phyloP scores from a whole-genome alignment of 306 rosid genomes.

The Alnus rubra region DNA sequence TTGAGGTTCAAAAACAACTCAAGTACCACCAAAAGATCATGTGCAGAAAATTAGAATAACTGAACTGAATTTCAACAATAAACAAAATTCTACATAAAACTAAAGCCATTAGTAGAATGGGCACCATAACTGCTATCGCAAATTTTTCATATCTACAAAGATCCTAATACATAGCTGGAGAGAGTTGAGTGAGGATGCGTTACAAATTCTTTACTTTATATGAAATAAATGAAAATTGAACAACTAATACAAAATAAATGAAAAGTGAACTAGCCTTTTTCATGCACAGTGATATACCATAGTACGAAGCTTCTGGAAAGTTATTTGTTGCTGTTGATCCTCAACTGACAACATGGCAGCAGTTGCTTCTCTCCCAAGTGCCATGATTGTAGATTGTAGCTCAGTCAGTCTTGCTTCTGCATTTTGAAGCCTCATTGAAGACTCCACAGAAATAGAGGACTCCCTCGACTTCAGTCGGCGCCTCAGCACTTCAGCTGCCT shows the following conservation, averaged over 20 bases:
- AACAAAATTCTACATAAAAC: not conserved
- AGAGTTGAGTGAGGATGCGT: not conserved
- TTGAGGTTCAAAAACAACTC: constrained; percentile 28
- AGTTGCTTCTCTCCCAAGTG: constrained; percentile 89
- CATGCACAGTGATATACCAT: constrained; percentile 53
- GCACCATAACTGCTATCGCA: not conserved
- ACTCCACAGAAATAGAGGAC: constrained; percentile 73
- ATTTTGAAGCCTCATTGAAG: constrained; percentile 70
- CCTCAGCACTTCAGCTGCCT: constrained; percentile 94
- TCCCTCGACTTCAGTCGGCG: constrained; percentile 76
- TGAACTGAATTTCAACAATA: not conserved
- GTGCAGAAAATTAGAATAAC: not conserved
- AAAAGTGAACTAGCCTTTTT: not conserved
- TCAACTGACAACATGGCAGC: constrained; percentile 90
- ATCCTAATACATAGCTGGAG: not conserved
- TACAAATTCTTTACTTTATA: not conserved
- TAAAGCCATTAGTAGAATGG: not conserved
- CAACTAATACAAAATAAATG: not conserved
- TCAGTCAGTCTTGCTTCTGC: constrained; percentile 80
- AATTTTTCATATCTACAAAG: not conserved
- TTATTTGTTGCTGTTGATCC: constrained; percentile 78
- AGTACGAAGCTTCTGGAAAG: constrained; percentile 67
- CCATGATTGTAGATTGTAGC: constrained; percentile 75
- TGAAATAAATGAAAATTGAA: no score
- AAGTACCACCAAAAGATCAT: constrained; percentile 1